phyloP scores from a whole-genome alignment of 305 asterid genomes.

The Rubia tinctorum region DNA sequence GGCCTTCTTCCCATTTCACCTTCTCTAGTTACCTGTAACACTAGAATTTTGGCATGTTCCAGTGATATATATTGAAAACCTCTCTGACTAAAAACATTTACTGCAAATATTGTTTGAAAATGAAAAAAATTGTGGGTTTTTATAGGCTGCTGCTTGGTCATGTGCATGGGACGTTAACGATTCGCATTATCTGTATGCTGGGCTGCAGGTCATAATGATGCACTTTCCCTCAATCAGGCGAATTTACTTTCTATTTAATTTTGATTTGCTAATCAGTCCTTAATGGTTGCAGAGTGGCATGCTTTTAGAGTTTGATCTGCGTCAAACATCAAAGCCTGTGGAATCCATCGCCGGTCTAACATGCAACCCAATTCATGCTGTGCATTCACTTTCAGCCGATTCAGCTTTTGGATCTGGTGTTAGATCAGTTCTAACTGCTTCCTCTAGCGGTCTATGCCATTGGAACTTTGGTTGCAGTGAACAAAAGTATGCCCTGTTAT shows the following conservation, averaged over 20 bases:
- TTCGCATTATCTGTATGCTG: slow-evolving; percentile 68
- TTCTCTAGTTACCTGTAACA: neutral
- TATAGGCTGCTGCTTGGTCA: slow-evolving; percentile 94
- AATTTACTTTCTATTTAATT: neutral
- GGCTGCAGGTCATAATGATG: slow-evolving; percentile 68
- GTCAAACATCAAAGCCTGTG: slow-evolving; percentile 56
- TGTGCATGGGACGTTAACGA: slow-evolving; percentile 76
- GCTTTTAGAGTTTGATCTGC: slow-evolving; percentile 79
- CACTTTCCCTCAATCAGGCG: slow-evolving; percentile 10
- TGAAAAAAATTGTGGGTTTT: slow-evolving; percentile 8
- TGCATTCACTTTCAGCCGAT: slow-evolving; percentile 52
- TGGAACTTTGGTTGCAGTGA: slow-evolving; percentile 66
- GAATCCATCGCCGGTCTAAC: slow-evolving; percentile 60
- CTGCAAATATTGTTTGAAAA: neutral
- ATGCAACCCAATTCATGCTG: slow-evolving; percentile 60
- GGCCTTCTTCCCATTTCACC: slow-evolving; percentile 17
- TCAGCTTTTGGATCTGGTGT: slow-evolving; percentile 34
- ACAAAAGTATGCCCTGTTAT: slow-evolving; percentile 37
- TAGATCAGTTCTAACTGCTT: slow-evolving; percentile 73
- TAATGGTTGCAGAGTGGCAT: slow-evolving; percentile 63
- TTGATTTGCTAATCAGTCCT: slow-evolving; percentile 14
- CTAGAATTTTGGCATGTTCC: neutral
- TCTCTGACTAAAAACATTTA: neutral
- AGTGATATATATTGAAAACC: neutral
- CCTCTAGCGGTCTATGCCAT: slow-evolving; percentile 80